Conservation (phyloP, 2,329 filamentous ascomycete genomes). For the Blumeria hordei region DNA sequence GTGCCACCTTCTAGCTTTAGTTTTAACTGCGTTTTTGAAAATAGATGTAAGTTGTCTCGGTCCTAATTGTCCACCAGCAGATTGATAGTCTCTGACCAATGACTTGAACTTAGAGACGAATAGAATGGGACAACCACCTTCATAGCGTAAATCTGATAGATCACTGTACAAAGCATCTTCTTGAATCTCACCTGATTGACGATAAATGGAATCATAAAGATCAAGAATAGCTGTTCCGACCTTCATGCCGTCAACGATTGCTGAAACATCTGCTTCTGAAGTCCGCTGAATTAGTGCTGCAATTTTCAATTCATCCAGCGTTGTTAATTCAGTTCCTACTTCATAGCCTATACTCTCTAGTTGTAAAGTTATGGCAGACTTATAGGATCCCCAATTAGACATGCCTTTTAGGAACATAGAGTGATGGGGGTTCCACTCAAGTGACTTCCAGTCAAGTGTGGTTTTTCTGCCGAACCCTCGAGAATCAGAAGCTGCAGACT, state of each 20-base stretch:
- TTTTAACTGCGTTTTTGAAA: not conserved
- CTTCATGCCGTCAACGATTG: not conserved
- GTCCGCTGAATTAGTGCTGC: not conserved
- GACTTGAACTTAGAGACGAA: not conserved
- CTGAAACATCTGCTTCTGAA: not conserved
- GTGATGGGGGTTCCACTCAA: not conserved
- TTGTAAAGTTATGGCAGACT: not conserved
- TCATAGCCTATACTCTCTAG: not conserved
- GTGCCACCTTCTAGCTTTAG: not conserved
- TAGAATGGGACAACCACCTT: not conserved
- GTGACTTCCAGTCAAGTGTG: not conserved
- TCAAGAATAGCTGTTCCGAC: not conserved
- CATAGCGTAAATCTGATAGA: not conserved
- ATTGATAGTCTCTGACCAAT: not conserved
- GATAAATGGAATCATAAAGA: not conserved
- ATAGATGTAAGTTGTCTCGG: not conserved
- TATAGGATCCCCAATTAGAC: not conserved
- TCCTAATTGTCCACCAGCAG: not conserved
- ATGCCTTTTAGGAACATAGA: not conserved
- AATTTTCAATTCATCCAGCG: not conserved
- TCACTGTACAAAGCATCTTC: not conserved
- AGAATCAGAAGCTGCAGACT: not conserved
- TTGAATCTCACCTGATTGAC: not conserved
- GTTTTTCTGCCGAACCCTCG: not conserved
- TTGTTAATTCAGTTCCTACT: not conserved